Evolutionary conservation across 192 early-diverging fungal species (phyloP).

Genomic region (Coemansia furcata): DNA sequence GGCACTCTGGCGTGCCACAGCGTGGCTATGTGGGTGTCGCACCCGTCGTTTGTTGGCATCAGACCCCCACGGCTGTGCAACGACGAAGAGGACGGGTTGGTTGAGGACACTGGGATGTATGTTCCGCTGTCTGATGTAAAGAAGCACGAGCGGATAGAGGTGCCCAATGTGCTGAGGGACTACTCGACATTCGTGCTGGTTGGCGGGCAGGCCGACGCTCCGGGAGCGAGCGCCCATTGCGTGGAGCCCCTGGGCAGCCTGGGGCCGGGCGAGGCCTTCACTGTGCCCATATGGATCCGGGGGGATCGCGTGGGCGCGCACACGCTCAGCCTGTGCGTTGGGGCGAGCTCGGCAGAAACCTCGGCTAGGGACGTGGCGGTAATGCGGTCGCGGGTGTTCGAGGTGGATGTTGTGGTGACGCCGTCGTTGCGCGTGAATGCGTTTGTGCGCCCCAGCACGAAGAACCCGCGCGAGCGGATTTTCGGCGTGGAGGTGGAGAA

Average conservation of each 20-base stretch:
- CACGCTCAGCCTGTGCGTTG: conserved; percentile 37
- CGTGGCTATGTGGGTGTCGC: conserved; percentile 75
- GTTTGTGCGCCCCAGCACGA: conserved; percentile 82
- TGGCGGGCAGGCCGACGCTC: neutral
- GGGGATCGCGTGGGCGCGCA: conserved; percentile 90
- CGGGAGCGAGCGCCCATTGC: conserved; percentile 1
- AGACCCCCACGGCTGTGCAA: conserved; percentile 15
- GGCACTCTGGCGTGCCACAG: conserved; percentile 71
- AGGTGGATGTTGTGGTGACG: conserved; percentile 60
- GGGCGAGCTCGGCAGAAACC: conserved; percentile 17
- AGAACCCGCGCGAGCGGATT: conserved; percentile 78
- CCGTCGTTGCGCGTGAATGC: conserved; percentile 93
- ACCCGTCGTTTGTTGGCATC: conserved; percentile 78
- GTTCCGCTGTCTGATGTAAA: neutral
- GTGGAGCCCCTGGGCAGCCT: conserved; percentile 44
- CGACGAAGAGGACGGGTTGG: neutral
- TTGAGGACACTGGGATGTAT: conserved; percentile 10
- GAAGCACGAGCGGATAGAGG: conserved; percentile 12
- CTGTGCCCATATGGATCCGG: conserved; percentile 85
- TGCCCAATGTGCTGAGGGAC: conserved; percentile 33
- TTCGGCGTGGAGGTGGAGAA: conserved; percentile 84
- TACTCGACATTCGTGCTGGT: conserved; percentile 31
- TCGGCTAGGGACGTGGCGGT: neutral
- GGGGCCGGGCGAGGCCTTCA: conserved; percentile 64
- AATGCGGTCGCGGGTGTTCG: conserved; percentile 42